Evolutionary conservation across 768 basidiomycete species (phyloP), one percentile per base, ranked within the genome.

Genomic region (Peribolospora kevripleyi): DNA sequence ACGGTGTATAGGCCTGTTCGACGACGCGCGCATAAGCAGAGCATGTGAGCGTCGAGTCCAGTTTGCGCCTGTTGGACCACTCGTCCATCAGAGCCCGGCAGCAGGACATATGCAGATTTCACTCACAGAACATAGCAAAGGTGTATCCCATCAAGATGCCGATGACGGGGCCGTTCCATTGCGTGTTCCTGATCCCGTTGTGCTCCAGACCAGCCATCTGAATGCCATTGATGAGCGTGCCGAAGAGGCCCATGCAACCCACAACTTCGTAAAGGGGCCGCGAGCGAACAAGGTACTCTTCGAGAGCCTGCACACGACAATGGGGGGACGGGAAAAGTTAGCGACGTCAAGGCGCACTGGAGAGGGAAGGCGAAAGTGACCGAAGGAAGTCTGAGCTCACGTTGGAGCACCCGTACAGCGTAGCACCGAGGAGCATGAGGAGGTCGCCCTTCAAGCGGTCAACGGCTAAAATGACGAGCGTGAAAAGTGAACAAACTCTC

Each of bases 201-300:
- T 61, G 60, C 50, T 64, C 63, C 46, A 63, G 59, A 2, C 55
- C 60, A 36, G 59, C 59, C 9, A 54, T 58, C 46, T 63, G 63
- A n/a, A 59, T 59, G 25, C 55, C 61, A 46, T 60, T 59, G 47
- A 60, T 54, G 47, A 64, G 48, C 39, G 57, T 59, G 2, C 62
- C 63, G 55, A 55, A 61, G 52, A 64, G 55, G n/a, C 63, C 63
- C 41, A 64, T 54, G 37, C 42, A n/a, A 5, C 63, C 63, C 14
- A 64, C 61, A 36, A 64, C 61, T 46, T 64, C 63, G 55, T 60
- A 64, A 2, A 61, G 57, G 6, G 63, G 63, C 7, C 63, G 43
- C 5, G 55, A 52, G 37, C 62, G 55, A 39, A 64, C 62, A 43
- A 63, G 57, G 52, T 52, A 63, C 53, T 64, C 63, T 42, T 64